Base-by-base conservation (phyloP, 768 basidiomycete species). In the Russula griseocarnosa region DNA sequence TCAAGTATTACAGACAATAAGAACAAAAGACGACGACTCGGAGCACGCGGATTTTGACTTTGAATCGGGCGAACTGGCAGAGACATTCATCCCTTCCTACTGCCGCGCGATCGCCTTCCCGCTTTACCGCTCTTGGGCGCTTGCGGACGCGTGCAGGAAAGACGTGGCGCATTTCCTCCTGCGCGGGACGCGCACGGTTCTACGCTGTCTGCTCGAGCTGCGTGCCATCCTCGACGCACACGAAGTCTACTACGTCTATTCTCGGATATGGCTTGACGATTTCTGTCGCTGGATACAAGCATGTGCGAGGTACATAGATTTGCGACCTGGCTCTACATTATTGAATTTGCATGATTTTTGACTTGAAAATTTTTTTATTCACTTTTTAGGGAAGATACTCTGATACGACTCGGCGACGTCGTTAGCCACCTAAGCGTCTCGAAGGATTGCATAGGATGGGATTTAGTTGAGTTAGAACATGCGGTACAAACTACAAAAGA, bases 211-310 rank as follows among this genome's bases (percentile, higher is more conserved):
- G 40, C 76, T 94, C 50, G 86, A 85, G 72, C 79, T 86, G 77
- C 92, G 88, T 74, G 73, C 78, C 46, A 84, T 91, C 54, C 74
- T 94, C 66, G 90, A 92, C 70, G 86, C 83, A 69, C 90, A 92
- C 67, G 90, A 91, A 66, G 86, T 89, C 11, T 94, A 94, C 74
- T 92, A 92, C 72, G 79, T 92, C n/a, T 94, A 92, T 73, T 86
- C 83, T 73, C 91, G 90, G 72, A 82, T 92, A 38, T 94, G 92
- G 92, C 68, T 92, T 50, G 87, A 92, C 66, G 92, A 93, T 70
- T 87, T 90, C 69, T 89, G 87, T 68, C 82, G 86, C n/a, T 93
- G 92, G 92, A 77, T 82, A 40, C 86, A 90, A 69, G 77, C 81
- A 10, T 79, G 78, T 68, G 85, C 87, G n/a, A 83, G 80, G 91